These are phyloP conservation scores for Zanthoxylum bungeanum DNA, from an alignment of 345 rosid species.

Conservation along the genomic window DNA sequence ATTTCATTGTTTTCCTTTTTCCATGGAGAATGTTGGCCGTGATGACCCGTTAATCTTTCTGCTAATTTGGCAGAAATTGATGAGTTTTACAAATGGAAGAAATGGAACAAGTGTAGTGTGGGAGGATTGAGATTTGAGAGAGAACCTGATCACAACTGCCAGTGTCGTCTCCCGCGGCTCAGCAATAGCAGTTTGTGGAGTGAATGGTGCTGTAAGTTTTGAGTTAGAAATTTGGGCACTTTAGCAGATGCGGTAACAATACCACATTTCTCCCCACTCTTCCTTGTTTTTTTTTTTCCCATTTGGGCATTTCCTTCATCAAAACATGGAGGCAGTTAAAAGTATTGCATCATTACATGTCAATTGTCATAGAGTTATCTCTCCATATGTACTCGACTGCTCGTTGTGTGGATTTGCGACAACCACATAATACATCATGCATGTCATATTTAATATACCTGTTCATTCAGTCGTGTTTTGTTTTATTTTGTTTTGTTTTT, in stretches of 20 bases:
- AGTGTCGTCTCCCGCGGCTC: too few relatives aligned
- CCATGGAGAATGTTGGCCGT: slow-evolving; percentile 24
- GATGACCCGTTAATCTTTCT: slow-evolving; percentile 29
- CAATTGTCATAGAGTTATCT: slow-evolving; percentile 27
- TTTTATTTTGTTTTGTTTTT: too few relatives aligned
- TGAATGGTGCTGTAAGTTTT: too few relatives aligned
- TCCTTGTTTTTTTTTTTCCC: too few relatives aligned
- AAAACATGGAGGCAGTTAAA: slow-evolving; percentile 15
- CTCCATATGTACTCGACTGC: slow-evolving; percentile 28
- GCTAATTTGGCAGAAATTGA: slow-evolving; percentile 30
- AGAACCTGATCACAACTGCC: too few relatives aligned
- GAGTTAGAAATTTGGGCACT: too few relatives aligned
- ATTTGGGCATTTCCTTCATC: too few relatives aligned
- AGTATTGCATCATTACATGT: slow-evolving; percentile 28
- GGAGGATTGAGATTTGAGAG: slow-evolving; percentile 22
- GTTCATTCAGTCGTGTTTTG: slow-evolving; percentile 11
- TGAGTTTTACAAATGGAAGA: slow-evolving; percentile 12
- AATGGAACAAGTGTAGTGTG: slow-evolving; percentile 14
- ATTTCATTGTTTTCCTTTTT: slow-evolving; percentile 16
- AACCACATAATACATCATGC: slow-evolving; percentile 25
- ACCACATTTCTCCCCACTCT: too few relatives aligned
- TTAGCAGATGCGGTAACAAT: too few relatives aligned
- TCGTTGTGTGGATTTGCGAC: slow-evolving; percentile 20
- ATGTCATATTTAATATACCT: slow-evolving; percentile 10
- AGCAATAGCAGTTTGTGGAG: too few relatives aligned